phyloP scores from a whole-genome alignment of 768 basidiomycete genomes.

The Mrakia gelida region DNA sequence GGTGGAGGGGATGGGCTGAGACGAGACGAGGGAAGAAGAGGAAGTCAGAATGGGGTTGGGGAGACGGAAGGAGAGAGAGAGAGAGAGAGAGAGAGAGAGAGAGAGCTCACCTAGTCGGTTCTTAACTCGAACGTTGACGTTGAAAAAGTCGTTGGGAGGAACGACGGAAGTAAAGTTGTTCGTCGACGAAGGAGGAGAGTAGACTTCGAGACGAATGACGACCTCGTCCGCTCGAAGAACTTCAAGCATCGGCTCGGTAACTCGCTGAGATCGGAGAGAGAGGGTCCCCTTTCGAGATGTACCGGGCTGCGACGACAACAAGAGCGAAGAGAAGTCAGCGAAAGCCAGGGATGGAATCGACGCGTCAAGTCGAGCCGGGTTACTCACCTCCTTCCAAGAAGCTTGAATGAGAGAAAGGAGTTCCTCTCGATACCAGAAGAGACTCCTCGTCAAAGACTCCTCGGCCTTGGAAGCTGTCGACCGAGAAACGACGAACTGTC shows the following conservation, averaged over 20 bases:
- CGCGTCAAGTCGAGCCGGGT: no score
- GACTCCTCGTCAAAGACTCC: constrained; percentile 58
- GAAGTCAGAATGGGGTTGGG: constrained; percentile 24
- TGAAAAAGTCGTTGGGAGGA: constrained; percentile 37
- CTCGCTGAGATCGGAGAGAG: constrained; percentile 68
- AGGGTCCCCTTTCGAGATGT: constrained; percentile 71
- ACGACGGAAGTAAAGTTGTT: neutral
- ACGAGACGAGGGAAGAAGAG: neutral
- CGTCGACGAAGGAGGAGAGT: neutral
- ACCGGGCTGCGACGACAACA: constrained; percentile 57
- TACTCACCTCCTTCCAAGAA: constrained; percentile 80
- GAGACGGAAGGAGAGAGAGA: constrained; percentile 17
- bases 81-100: constrained; percentile 33
- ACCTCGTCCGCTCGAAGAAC: constrained; percentile 65
- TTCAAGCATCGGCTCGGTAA: constrained; percentile 75
- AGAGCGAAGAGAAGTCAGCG: neutral
- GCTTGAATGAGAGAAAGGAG: constrained; percentile 65
- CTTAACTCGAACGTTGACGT: constrained; percentile 34
- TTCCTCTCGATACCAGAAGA: constrained; percentile 96
- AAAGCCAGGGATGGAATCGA: neutral
- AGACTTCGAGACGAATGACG: constrained; percentile 51
- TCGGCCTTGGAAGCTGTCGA: constrained; percentile 59
- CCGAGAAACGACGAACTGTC: constrained; percentile 85
- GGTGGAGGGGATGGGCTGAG: constrained; percentile 14
- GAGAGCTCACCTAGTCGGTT: constrained; percentile 38